Evolutionary conservation across 2,329 filamentous ascomycete species (phyloP), one percentile per base, ranked within the genome.

Genomic region (Fonsecaea multimorphosa): DNA sequence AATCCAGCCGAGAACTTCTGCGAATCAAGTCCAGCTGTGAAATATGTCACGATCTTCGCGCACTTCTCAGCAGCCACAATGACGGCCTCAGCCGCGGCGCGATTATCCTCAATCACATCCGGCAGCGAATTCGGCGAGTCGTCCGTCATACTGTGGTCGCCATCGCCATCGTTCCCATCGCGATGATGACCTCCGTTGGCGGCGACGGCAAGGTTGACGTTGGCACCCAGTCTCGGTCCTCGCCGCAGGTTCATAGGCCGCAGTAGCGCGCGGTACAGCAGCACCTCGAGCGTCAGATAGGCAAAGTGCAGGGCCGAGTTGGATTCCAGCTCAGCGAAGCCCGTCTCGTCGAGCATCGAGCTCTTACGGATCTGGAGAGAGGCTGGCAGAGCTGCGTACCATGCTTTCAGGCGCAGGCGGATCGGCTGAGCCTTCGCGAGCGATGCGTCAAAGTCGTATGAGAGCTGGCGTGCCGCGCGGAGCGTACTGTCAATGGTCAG

Each of bases 211-310:
- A 32, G 44, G 16, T 44, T 72, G 29, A 31, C 29, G 29, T 31
- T 31, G 29, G 29, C 29, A 31, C 29, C 29, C 29, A 31, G 29
- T 8, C 29, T 31, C n/a, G 73, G 74, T 70, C 75, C 72, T 0
- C n/a, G 49, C 29, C 29, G 29, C 29, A 31, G 29, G 24, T n/a
- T 27, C n/a, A 27, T 53, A 19, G 73, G 74, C 14, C 74, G 74
- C 16, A 78, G 69, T 53, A 78, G 71, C 0, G 76, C 76, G 29
- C 76, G 76, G 63, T 77, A 77, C 1, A 76, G 71, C 40, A 73
- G 76, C 3, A 78, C 66, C n/a, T 75, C 75, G 1, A 77, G 71
- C n/a, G 74, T 70, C n/a, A 77, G 66, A 55, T 77, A 78, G 40
- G 75, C 74, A 51, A 78, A 76, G 38, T 77, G 76, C 6, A 77